A percentile compares a stretch with the other conserved stretches of the same genome.
Conservation (phyloP, 1,284 basidiomycete genomes). For the Sanghuangporus sanghuang region DNA sequence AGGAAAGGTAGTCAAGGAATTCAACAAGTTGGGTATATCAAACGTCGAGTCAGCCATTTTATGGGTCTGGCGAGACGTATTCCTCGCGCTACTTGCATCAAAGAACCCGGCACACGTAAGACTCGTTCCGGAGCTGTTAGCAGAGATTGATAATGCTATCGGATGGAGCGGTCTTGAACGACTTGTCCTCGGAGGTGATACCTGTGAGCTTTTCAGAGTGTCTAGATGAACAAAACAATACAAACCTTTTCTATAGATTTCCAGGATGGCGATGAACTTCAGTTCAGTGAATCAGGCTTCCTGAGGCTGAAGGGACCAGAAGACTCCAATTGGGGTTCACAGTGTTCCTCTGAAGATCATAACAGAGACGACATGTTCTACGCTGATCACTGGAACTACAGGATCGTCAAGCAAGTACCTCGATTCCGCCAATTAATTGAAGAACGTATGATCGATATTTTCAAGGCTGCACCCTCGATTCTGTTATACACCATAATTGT, state of each 20-base stretch:
- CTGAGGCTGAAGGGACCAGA: too few species aligned
- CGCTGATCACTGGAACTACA: conserved; percentile 46
- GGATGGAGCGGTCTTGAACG: conserved; percentile 46
- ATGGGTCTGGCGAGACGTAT: conserved; percentile 67
- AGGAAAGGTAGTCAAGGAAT: conserved; percentile 44
- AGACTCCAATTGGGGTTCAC: too few species aligned
- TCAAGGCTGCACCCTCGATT: conserved; percentile 43
- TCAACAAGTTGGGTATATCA: conserved; percentile 43
- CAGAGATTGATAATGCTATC: conserved; percentile 45
- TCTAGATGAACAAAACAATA: neutral
- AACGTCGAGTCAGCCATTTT: conserved; percentile 44
- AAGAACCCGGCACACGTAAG: conserved; percentile 28
- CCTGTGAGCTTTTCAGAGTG: conserved; percentile 28
- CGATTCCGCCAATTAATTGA: conserved; percentile 41
- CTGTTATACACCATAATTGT: conserved; percentile 40
- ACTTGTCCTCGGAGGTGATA: conserved; percentile 46
- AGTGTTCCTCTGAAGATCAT: conserved; percentile 2
- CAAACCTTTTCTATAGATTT: conserved; percentile 20
- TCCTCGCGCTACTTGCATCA: conserved; percentile 45
- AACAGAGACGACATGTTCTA: conserved; percentile 29
- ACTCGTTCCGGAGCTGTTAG: conserved; percentile 44
- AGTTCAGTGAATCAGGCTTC: too few species aligned
- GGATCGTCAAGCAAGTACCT: conserved; percentile 35
- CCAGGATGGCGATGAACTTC: too few species aligned
- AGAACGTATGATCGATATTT: conserved; percentile 37